Base-by-base conservation (phyloP, 2,329 filamentous ascomycete genomes). In the Trichoderma sp. region DNA sequence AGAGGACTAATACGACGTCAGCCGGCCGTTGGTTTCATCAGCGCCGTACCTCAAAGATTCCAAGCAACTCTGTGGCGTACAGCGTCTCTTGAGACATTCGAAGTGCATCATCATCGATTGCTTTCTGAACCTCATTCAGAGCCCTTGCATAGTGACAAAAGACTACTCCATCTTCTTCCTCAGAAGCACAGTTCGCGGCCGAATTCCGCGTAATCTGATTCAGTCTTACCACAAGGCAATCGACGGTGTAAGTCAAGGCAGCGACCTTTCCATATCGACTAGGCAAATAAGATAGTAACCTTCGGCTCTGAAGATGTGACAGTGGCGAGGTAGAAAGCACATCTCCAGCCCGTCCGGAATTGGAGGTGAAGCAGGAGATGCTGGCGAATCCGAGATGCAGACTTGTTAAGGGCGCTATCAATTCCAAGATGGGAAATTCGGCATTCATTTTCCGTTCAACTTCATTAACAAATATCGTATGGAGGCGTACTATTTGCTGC, bases 191-290 rank as follows among this genome's bases (percentile, higher is more conserved):
- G 11, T 28, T 30, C n/a, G 34, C 8, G n/a, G 18, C 4, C 21
- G 34, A 32, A 26, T 7, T 15, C 12, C 47, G 64, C 1, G 53
- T 68, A 28, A 68, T 68, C 34, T 68, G 65, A 1, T 43, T 32
- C 11, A 68, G 9, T 34, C 65, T 68, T 15, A 53, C 53, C 12
- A 68, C 53, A 43, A 68, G 65, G 34, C 65, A 68, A 32, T 68
- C 65, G 3, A 68, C 65, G 7, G 65, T 43, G 18, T 58, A 58
- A 43, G 65, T 68, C 65, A 68, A 57, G 15, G 53, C 51, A 1
- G 51, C n/a, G 18, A 36, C 32, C 6, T 39, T 58, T 3, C 65
- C 53, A 24, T 68, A 68, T 43, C 53, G 53, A 57, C 32, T 43
- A 18, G 65, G 65, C 51, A 68, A 30, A 7, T 58, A 58, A 9